Conservation (phyloP, 352 stramenopile genomes). For the Aphanomyces stellatus region DNA sequence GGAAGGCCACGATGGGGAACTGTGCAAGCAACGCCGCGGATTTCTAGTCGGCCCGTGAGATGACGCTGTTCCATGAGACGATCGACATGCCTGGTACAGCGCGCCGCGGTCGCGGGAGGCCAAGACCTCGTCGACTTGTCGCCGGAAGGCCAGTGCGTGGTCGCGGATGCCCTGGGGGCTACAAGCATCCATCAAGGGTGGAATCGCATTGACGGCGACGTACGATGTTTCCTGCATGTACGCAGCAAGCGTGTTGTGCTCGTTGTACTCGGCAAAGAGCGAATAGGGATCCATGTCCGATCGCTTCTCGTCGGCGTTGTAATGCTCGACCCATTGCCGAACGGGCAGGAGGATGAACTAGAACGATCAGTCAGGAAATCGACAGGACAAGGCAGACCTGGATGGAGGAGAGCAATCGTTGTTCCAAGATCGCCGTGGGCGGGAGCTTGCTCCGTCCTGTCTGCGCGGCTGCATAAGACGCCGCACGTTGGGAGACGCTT, state of each 20-base stretch:
- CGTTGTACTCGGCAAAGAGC: neutral
- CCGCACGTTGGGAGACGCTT: no score
- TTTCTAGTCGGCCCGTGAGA: no score
- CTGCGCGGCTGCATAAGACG: neutral
- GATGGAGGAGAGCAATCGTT: neutral
- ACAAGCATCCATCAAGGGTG: no score
- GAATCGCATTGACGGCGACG: no score
- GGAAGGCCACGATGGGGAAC: neutral
- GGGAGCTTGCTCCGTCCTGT: neutral
- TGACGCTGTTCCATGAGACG: no score
- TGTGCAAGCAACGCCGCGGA: neutral
- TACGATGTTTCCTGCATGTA: neutral
- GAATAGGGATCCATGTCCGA: neutral
- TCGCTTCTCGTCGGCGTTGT: neutral
- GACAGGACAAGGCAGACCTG: neutral
- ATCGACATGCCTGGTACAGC: neutral
- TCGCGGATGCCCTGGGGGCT: neutral
- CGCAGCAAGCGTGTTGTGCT: neutral
- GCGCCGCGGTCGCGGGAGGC: neutral
- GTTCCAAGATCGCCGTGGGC: neutral
- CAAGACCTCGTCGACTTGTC: neutral
- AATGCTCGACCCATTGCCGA: neutral
- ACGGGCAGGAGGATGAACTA: conserved; percentile 10
- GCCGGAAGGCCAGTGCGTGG: neutral
- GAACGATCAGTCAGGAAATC: neutral